Evolutionary conservation across 2,329 filamentous ascomycete species (phyloP).

Genomic region (Aureobasidium leucospermi): DNA sequence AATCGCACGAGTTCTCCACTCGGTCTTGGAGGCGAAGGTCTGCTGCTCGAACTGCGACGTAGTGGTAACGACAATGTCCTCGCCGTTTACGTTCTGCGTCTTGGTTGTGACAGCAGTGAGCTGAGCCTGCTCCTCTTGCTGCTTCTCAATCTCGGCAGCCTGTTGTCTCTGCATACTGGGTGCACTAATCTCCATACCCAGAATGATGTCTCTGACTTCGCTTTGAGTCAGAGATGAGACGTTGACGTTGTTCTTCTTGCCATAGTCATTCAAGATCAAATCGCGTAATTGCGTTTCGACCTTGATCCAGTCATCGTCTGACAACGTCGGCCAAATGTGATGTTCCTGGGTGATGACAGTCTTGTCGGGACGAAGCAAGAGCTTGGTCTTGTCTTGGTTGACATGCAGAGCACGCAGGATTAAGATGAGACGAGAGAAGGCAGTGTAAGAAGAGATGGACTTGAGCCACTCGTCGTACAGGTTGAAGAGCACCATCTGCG

Average conservation of each 20-base stretch:
- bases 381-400: constrained; percentile 97
- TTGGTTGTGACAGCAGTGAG: constrained; percentile 96
- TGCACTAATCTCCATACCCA: constrained; percentile 99
- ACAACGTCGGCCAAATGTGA: constrained; percentile 93
- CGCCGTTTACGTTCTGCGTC: constrained; percentile 92
- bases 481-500: constrained; percentile 99
- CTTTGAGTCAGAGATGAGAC: constrained; percentile 92
- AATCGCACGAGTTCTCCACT: constrained; percentile 95
- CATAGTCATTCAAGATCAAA: constrained; percentile 94
- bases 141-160: constrained; percentile 97
- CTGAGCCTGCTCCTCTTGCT: constrained; percentile 93
- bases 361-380: constrained; percentile 91
- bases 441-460: constrained; percentile 96
- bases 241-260: constrained; percentile 99
- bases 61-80: constrained; percentile 96
- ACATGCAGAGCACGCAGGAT: constrained; percentile 94
- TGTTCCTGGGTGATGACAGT: constrained; percentile 97
- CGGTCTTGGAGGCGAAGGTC: constrained; percentile 96
- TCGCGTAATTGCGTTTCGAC: constrained; percentile 95
- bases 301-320: constrained; percentile 98
- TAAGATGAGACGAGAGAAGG: constrained; percentile 88
- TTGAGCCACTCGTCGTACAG: constrained; percentile 98
- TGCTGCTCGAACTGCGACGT: constrained; percentile 97
- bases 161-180: constrained; percentile 98
- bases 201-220: constrained; percentile 95